Conservation (phyloP, 768 basidiomycete genomes). For the Kwoniella botswanensis region DNA sequence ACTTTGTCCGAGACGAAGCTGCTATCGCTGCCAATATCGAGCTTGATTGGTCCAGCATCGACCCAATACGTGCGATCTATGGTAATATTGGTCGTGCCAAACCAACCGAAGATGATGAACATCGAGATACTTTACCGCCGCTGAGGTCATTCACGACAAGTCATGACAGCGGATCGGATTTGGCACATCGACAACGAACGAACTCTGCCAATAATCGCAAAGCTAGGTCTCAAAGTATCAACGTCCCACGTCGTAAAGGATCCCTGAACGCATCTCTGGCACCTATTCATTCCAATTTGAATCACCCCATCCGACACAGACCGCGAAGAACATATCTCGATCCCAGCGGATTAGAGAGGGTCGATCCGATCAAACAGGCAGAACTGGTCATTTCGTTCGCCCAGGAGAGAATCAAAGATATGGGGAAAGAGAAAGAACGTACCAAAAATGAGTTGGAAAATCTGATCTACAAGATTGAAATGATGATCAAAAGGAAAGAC, state of each 20-base stretch:
- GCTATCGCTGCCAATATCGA: slow-evolving; percentile 32
- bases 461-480: slow-evolving; percentile 29
- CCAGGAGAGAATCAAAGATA: slow-evolving; percentile 12
- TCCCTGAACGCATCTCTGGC: slow-evolving; percentile 9
- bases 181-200: slow-evolving; percentile 5
- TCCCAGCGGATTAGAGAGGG: slow-evolving; percentile 18
- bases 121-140: slow-evolving; percentile 13
- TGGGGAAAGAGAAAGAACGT: slow-evolving; percentile 15
- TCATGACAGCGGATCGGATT: slow-evolving; percentile 24
- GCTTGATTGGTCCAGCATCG: slow-evolving; percentile 12
- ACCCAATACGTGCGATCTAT: slow-evolving; percentile 10
- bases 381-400: slow-evolving; percentile 16
- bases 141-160: slow-evolving; percentile 9
- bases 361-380: slow-evolving; percentile 27
- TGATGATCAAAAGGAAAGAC: slow-evolving; percentile 32
- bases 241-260: slow-evolving; percentile 5
- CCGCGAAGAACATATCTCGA: slow-evolving; percentile 29
- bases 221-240: neutral
- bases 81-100: neutral
- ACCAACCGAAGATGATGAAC: neutral
- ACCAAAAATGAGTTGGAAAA: slow-evolving; percentile 12
- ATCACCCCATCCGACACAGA: slow-evolving; percentile 12
- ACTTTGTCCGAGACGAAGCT: slow-evolving; percentile 24
- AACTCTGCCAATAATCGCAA: neutral
- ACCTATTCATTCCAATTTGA: slow-evolving; percentile 8